Conservation (phyloP, 306 rosid genomes). For the Begonia loranthoides region DNA sequence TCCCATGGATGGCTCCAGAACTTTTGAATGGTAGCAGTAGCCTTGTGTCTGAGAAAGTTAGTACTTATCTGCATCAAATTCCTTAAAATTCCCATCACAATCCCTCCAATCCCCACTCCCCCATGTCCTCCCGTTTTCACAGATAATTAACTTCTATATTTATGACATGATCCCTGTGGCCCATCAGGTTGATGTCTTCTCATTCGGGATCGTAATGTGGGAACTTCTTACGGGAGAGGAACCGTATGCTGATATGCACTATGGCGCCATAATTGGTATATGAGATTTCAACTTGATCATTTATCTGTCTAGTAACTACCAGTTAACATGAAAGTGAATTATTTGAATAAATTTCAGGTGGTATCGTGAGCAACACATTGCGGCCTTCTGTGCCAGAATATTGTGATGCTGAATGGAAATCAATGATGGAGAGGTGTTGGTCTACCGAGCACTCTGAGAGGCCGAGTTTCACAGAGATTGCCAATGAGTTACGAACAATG, state of each 20-base stretch:
- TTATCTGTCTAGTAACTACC: no score
- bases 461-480: constrained; percentile 66
- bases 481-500: constrained; percentile 53
- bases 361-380: constrained; percentile 86
- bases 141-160: neutral
- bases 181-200: constrained; percentile 72
- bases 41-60: constrained; percentile 90
- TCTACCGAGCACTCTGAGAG: constrained; percentile 75
- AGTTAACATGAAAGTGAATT: neutral
- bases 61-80: constrained; percentile 2
- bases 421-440: constrained; percentile 85
- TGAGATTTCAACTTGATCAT: neutral
- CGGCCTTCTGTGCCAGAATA: constrained; percentile 59
- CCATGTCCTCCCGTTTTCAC: neutral
- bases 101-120: neutral
- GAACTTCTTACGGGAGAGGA: constrained; percentile 85
- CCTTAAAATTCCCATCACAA: neutral
- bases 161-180: constrained; percentile 6
- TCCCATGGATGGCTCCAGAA: constrained; percentile 97
- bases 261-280: constrained; percentile 85
- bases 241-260: constrained; percentile 79
- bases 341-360: constrained; percentile 35
- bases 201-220: constrained; percentile 80
- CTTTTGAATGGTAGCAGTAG: constrained; percentile 83
- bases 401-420: constrained; percentile 67